phyloP scores from a whole-genome alignment of 148 eudicot species.

The Oxyria digyna region DNA sequence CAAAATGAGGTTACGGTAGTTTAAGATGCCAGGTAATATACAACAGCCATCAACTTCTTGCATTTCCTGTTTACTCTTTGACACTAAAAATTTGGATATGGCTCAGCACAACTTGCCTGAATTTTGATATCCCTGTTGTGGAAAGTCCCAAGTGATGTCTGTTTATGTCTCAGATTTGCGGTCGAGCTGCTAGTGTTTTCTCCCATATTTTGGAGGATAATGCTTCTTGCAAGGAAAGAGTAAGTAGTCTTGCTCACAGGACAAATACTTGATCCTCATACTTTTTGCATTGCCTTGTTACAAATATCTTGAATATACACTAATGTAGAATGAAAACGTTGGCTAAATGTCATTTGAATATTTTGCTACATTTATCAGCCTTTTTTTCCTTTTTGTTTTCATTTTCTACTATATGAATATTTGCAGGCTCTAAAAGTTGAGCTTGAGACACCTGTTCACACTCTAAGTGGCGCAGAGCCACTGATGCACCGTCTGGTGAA shows the following conservation, averaged over 20 bases:
- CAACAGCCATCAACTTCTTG: not conserved
- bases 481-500: conserved; percentile 88
- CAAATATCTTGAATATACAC: not conserved
- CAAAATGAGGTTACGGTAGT: not conserved
- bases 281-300: not conserved
- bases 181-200: conserved; percentile 82
- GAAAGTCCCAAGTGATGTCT: not conserved
- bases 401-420: not conserved
- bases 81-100: not conserved
- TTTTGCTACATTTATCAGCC: not conserved
- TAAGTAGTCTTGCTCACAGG: conserved; percentile 17
- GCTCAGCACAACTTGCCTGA: not conserved
- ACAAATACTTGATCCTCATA: not conserved
- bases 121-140: not conserved
- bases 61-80: not conserved
- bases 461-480: conserved; percentile 74
- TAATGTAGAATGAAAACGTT: not conserved
- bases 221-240: conserved; percentile 78
- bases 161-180: conserved; percentile 39
- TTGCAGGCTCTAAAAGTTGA: conserved; percentile 64
- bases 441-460: conserved; percentile 56
- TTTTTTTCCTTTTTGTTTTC: no score
- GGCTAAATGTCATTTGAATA: not conserved
- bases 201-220: conserved; percentile 73
- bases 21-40: not conserved